Conservation (phyloP, 306 rosid species). For the Fragaria nilgerrensis region DNA sequence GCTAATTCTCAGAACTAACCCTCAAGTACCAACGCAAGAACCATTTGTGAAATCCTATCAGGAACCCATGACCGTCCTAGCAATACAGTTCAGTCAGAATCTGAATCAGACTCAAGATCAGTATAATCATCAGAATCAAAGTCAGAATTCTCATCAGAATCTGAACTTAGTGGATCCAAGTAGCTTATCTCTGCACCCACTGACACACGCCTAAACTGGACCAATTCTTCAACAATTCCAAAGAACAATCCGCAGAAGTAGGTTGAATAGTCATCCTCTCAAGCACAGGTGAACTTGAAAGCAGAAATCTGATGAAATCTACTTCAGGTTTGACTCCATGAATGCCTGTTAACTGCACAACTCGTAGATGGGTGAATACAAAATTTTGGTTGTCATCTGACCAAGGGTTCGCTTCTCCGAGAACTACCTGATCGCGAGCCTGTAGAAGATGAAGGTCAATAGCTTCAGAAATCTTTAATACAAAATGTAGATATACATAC, state of each 20-base stretch:
- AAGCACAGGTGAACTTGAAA: slow-evolving; percentile 44
- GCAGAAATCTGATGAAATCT: slow-evolving; percentile 49
- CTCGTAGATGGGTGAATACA: slow-evolving; percentile 33
- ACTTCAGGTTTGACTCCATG: slow-evolving; percentile 44
- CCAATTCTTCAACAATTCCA: slow-evolving; percentile 39
- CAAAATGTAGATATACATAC: background rate
- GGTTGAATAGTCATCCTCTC: slow-evolving; percentile 56
- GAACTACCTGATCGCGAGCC: slow-evolving; percentile 30
- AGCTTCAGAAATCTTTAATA: background rate
- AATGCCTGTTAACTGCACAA: slow-evolving; percentile 45
- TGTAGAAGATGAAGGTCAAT: slow-evolving; percentile 17
- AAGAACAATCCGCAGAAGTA: slow-evolving; percentile 14
- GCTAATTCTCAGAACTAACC: background rate
- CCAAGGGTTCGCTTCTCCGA: slow-evolving; percentile 17
- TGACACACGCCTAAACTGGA: slow-evolving; percentile 52
- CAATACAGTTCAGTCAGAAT: background rate
- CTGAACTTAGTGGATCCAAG: slow-evolving; percentile 23
- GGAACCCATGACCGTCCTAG: background rate
- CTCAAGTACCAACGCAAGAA: background rate
- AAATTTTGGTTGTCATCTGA: slow-evolving; percentile 30
- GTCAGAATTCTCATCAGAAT: slow-evolving; percentile 1
- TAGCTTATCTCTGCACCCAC: slow-evolving; percentile 48
- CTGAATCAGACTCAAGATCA: slow-evolving; percentile 2
- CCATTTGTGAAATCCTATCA: background rate
- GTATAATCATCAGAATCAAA: slow-evolving; percentile 7